These are phyloP conservation scores for Tylopilus plumbeoviolaceoides DNA, from an alignment of 768 basidiomycete genomes.

Conservation along the genomic window DNA sequence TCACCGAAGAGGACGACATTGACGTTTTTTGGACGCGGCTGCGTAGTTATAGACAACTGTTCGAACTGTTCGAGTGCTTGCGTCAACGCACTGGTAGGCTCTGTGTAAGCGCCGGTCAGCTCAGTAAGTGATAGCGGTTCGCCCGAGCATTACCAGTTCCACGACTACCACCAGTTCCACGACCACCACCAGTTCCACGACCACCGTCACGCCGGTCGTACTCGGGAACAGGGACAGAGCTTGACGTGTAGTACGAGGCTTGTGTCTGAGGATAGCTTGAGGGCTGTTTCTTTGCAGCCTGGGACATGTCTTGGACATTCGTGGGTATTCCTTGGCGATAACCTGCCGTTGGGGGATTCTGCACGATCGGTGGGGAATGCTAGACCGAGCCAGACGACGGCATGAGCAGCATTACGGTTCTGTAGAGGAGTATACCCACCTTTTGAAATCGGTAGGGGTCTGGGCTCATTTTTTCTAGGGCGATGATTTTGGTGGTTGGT, in stretches of 20 bases:
- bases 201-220: not conserved
- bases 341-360: not conserved
- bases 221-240: not conserved
- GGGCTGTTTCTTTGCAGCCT: not conserved
- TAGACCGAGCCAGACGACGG: not conserved
- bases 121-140: not conserved
- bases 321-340: not conserved
- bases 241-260: not conserved
- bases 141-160: not conserved
- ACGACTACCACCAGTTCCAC: not conserved
- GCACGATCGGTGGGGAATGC: not conserved
- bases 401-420: not conserved
- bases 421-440: not conserved
- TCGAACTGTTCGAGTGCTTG: not conserved
- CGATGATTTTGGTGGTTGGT: not conserved
- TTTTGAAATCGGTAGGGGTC: not conserved
- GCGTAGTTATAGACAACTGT: not conserved
- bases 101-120: not conserved
- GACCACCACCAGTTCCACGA: not conserved
- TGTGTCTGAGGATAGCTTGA: not conserved
- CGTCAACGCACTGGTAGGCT: not conserved
- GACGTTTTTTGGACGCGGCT: not conserved
- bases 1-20: not conserved
- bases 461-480: not conserved
- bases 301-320: not conserved